Evolutionary conservation across 805 yeast genomes (phyloP), one percentile per base, ranked within the genome.

Genomic region (Suhomyces emberorum): DNA sequence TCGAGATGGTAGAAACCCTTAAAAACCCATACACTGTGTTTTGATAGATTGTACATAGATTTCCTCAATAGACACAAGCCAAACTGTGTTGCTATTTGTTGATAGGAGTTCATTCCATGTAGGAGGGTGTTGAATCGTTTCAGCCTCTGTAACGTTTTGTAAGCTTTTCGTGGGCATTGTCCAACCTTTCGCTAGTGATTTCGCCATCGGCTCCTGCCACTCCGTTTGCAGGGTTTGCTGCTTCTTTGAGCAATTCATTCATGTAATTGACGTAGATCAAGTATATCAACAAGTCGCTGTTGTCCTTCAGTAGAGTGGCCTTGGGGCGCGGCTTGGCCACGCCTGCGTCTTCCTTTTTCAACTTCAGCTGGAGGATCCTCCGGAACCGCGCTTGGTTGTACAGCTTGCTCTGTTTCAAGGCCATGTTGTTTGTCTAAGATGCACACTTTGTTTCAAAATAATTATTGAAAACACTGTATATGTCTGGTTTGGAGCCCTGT

Each of bases 1-100:
- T 89, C 18, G 64, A 63, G 10, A 83, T 81, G 80, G 73, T 85
- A 11, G 72, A 61, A 25, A 59, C 72, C 2, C 59, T 76, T 43
- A 52, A 47, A 33, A 46, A 56, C 33, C 65, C 68, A 10, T 46
- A 59, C 31, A 44, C 46, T 19, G 44, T 41, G n/a, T 41, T 41
- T 24, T 37, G 29, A 29, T 35, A n/a, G n/a, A n/a, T n/a, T n/a
- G 33, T 35, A 29, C 28, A 29, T 35, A 29, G 33, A 17, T 17
- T 6, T 17, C 16, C 14, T 9, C 10, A 19, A 28, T 25, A 25
- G 14, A 25, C n/a, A n/a, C n/a, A n/a, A n/a, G n/a, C n/a, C n/a
- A n/a, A n/a, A n/a, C n/a, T n/a, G n/a, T n/a, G n/a, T n/a, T n/a
- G n/a, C n/a, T n/a, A n/a, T n/a, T n/a, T n/a, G n/a, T n/a, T n/a